Evolutionary conservation across 2,329 filamentous ascomycete species (phyloP), one percentile per base, ranked within the genome.

Genomic region (Ceratocystis eucalypticola): DNA sequence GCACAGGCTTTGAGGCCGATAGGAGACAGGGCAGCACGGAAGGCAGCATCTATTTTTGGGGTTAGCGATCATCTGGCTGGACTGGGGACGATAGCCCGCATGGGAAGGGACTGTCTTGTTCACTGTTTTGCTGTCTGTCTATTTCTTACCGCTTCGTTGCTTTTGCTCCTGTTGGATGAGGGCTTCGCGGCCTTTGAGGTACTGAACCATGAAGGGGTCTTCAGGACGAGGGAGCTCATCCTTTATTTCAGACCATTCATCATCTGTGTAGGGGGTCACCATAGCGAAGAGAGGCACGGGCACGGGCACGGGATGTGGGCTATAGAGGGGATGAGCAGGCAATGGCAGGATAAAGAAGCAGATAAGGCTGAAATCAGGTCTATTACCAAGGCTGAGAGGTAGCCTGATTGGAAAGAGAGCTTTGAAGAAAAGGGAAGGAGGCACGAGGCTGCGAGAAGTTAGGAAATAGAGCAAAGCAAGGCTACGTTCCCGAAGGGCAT

Each of bases 151-250:
- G 71, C 71, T 69, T 90, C 91, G 74, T 91, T 91, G 68, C 92
- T 85, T 88, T 75, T 89, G 87, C 75, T 97, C 94, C 73, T 96
- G 83, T 20, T 80, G 80, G 67, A 96, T 88, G 64, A 97, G 81
- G 30, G 84, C 85, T 71, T 87, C 82, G 63, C 92, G 84, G 25
- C 90, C 90, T 55, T 84, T 76, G 48, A 96, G 77, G 72, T 96
- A 96, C 73, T 93, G 85, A 71, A 90, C 84, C 61, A 96, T 82
- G 74, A 96, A 91, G 0, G 87, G 84, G 71, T 96, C 90, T 8
- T 83, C 77, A 22, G 76, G 76, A 1, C 76, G 75, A 3, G 85
- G 85, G 46, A 88, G 76, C n/a, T 80, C 82, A 68, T 79, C 74
- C 59, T 77, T 74, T 68, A 86, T 74, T 70, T 84, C 82, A 37